Conservation (phyloP, 2,329 filamentous ascomycete species). For the Aspergillus brunneoviolaceus region DNA sequence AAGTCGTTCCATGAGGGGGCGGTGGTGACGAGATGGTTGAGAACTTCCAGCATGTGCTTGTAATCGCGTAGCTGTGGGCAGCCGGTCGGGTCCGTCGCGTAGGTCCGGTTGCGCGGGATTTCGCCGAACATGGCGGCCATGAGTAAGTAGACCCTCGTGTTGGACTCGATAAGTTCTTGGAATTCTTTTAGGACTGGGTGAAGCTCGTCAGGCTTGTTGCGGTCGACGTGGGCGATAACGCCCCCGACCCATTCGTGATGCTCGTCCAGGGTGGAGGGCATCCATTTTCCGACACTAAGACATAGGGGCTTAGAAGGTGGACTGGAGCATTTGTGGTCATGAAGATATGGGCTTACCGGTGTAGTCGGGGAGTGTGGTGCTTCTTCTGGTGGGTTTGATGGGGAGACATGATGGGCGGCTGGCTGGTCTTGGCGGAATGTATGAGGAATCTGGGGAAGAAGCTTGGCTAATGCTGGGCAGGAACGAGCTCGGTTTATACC, state of each 20-base stretch:
- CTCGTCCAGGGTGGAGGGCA: constrained; percentile 62
- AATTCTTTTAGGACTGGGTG: constrained; percentile 65
- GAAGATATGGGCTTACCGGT: not conserved
- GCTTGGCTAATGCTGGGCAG: not conserved
- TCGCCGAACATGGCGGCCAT: constrained; percentile 68
- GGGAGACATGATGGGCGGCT: not conserved
- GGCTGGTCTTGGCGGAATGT: not conserved
- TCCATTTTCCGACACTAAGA: constrained; percentile 57
- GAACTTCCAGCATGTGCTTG: constrained; percentile 62
- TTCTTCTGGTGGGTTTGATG: not conserved
- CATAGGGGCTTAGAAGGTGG: not conserved
- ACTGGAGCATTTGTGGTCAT: not conserved
- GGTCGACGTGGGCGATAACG: constrained; percentile 57
- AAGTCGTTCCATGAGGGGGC: constrained; percentile 35
- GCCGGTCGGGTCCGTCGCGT: constrained; percentile 62
- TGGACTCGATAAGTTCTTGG: constrained; percentile 63
- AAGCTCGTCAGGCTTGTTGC: constrained; percentile 48
- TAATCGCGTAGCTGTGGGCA: constrained; percentile 64
- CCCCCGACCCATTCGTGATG: constrained; percentile 63
- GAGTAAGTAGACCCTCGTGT: constrained; percentile 65
- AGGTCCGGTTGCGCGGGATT: constrained; percentile 62
- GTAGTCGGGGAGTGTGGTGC: not conserved
- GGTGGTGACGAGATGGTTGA: constrained; percentile 55
- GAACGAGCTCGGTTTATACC: not conserved
- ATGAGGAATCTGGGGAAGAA: not conserved